Conservation (phyloP, 2,329 filamentous ascomycete species). For the Teratosphaeriaceae sp. region DNA sequence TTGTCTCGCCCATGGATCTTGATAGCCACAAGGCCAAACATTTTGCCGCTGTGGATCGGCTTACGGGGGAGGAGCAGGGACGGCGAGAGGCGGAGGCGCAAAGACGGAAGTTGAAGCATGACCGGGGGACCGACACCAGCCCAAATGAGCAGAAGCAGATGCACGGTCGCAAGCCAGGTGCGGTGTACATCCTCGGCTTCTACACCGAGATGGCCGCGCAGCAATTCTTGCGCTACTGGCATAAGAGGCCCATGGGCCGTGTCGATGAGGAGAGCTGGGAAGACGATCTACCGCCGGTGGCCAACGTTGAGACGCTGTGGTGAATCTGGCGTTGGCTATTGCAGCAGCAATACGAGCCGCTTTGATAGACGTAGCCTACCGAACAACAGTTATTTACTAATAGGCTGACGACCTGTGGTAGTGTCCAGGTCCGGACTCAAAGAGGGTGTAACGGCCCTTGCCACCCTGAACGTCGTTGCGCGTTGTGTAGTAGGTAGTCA, state of each 20-base stretch:
- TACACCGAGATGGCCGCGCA: slow-evolving; percentile 48
- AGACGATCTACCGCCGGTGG: slow-evolving; percentile 10
- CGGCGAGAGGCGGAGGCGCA: slow-evolving; percentile 3
- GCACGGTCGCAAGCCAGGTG: slow-evolving; percentile 37
- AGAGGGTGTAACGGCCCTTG: no score
- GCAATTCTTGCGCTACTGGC: slow-evolving; percentile 47
- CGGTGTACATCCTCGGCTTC: slow-evolving; percentile 47
- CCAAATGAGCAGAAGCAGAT: slow-evolving; percentile 25
- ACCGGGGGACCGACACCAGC: background rate
- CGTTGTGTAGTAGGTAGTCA: no score
- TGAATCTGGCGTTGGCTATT: background rate
- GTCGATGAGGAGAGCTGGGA: slow-evolving; percentile 2
- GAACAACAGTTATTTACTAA: no score
- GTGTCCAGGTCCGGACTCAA: no score
- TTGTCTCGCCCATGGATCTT: slow-evolving; percentile 4
- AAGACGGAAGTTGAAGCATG: background rate
- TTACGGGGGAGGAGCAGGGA: slow-evolving; percentile 8
- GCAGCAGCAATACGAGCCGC: background rate
- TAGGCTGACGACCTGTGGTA: no score
- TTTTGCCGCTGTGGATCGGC: background rate
- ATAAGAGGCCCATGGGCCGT: slow-evolving; percentile 38
- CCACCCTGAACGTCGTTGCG: no score
- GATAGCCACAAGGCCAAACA: background rate
- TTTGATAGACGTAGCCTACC: no score
- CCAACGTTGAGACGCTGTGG: slow-evolving; percentile 14